Conservation (phyloP, 2,329 filamentous ascomycete species). For the Stagonosporopsis tanaceti region DNA sequence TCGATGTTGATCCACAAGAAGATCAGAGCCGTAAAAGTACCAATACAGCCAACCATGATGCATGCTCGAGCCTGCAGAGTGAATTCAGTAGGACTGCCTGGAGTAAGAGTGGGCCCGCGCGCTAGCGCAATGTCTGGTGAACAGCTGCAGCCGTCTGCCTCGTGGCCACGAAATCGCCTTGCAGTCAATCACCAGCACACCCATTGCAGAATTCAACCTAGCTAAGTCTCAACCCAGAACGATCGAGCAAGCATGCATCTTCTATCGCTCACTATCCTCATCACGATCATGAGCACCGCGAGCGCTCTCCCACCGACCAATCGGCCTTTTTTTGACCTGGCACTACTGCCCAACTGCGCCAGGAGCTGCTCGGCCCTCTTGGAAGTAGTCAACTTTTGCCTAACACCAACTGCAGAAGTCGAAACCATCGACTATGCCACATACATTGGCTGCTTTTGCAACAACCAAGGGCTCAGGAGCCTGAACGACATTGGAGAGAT, state of each 20-base stretch:
- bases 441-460: constrained; percentile 79
- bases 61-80: too few species aligned
- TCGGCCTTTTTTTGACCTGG: constrained; percentile 5
- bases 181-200: too few species aligned
- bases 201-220: too few species aligned
- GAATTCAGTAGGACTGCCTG: too few species aligned
- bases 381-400: constrained; percentile 66
- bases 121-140: too few species aligned
- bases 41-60: too few species aligned
- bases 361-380: constrained; percentile 1
- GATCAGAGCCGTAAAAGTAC: too few species aligned
- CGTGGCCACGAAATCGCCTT: too few species aligned
- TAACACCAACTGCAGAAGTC: constrained; percentile 63
- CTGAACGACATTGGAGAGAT: constrained; percentile 63
- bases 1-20: too few species aligned
- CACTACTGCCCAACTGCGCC: constrained; percentile 10
- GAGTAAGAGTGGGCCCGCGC: too few species aligned
- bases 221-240: neutral
- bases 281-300: neutral
- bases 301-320: neutral
- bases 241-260: neutral
- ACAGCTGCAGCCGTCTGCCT: too few species aligned
- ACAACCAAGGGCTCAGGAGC: constrained; percentile 64
- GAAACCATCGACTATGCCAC: constrained; percentile 55
- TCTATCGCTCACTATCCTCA: neutral